Evolutionary conservation across 306 rosid genomes (phyloP), one percentile per base, ranked within the genome.

Genomic region (Medicago ruthenica): DNA sequence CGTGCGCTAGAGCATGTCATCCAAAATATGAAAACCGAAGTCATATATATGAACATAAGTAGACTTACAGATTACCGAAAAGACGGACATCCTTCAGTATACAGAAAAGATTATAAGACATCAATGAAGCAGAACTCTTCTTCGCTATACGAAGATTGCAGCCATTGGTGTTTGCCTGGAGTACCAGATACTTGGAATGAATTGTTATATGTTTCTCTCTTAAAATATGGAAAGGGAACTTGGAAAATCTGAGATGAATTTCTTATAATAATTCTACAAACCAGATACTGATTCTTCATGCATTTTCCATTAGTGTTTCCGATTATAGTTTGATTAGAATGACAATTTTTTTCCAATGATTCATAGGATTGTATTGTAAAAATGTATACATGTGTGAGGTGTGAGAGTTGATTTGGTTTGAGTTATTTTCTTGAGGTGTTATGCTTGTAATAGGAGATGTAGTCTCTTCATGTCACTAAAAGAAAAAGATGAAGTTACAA

Each of bases 41-140:
- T 90, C 31, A 44, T 76, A 20, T 96, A 90, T 83, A 75, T 96
- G 68, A 96, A 96, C 92, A 90, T 92, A 62, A 90, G 91, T 63
- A 89, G 87, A 81, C 92, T 92, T 37, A 96, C 98, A 7, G 92
- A 89, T 82, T 96, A 86, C 79, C 81, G 99, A 70, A 95, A 90
- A 89, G 99, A 96, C 64, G 97, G 84, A 0, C 98, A 92, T 82
- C 99, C 98, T 57, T 90, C 99, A 3, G 79, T 96, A 37, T 90
- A 88, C 82, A 76, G 86, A 76, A 82, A 50, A 87, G 79, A 82
- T 20, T 82, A 84, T 16, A 76, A 84, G 60, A 80, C 83, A 10
- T 14, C 15, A 0, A 22, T 45, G 80, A 8, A 54, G 87, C 42
- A 66, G 87, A 88, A 67, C 58, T 41, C 7, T 14, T 41, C 58